Base-by-base conservation (phyloP, 345 rosid genomes). In the Laguncularia racemosa region DNA sequence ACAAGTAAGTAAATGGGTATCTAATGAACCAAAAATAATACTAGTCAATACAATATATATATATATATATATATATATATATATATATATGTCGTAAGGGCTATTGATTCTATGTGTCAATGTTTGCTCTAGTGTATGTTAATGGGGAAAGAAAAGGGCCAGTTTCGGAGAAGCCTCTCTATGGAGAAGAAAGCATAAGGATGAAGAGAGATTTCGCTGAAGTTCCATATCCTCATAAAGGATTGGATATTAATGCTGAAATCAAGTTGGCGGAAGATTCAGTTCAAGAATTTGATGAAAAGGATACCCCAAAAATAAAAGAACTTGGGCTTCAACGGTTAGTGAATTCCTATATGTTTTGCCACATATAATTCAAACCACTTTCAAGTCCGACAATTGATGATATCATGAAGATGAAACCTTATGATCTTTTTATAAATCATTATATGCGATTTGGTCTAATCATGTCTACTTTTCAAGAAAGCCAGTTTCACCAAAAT, bases 321-420 rank as follows among this genome's bases (percentile, higher is more conserved):
- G 71, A 71, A 33, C 48, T 73, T 20, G 81, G 86, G 13, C 1
- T 49, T 26, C 58, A 71, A 47, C 73, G 86, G 84, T 78, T 14
- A 46, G 20, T 49, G 23, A 21, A 18, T 23, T 9, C 4, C 15
- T 5, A 3, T 6, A 18, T 4, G n/a, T 46, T 14, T n/a, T 19
- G 2, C 46, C 16, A 19, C 16, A 44, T 2, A 14, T 7, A 10
- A 17, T 3, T 28, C 28, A 26, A 26, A 26, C 6, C 6, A 2
- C 2, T 26, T 26, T 26, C 6, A 26, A 26, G 28, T 26, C 28
- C 28, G 3, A 26, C 6, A 26, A 26, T 2, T 26, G 28, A 26
- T 26, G 28, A 26, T 26, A 26, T 26, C 3, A 26, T 6, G 28
- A 6, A 2, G n/a, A n/a, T n/a, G n/a, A n/a, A n/a, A n/a, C n/a